Conservation (phyloP, 306 rosid species). For the Hylodesmum podocarpum region DNA sequence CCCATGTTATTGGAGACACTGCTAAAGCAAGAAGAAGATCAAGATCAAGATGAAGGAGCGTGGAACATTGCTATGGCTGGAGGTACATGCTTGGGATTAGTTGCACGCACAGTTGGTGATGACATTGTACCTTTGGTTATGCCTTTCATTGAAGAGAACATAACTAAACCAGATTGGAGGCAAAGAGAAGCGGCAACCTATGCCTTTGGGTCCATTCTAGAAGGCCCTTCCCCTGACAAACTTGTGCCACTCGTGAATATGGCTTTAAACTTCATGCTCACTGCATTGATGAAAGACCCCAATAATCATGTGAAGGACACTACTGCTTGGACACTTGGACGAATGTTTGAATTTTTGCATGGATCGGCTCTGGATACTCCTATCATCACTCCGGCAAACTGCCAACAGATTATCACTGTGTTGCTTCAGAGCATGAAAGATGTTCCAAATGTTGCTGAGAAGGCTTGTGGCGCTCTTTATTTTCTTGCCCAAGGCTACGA, state of each 20-base stretch:
- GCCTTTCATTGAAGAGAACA: slow-evolving; percentile 93
- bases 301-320: slow-evolving; percentile 94
- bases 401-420: slow-evolving; percentile 79
- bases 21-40: slow-evolving; percentile 92
- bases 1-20: slow-evolving; percentile 88
- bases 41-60: slow-evolving; percentile 97
- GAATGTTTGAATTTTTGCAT: slow-evolving; percentile 93
- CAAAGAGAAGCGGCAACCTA: slow-evolving; percentile 95
- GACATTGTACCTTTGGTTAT: slow-evolving; percentile 86
- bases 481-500: slow-evolving; percentile 94
- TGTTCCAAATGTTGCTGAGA: slow-evolving; percentile 96
- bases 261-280: slow-evolving; percentile 79
- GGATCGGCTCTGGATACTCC: slow-evolving; percentile 82
- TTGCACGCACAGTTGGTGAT: slow-evolving; percentile 92
- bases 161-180: slow-evolving; percentile 90
- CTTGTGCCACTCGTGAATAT: slow-evolving; percentile 78
- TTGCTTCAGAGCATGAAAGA: slow-evolving; percentile 90
- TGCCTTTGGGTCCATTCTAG: slow-evolving; percentile 93
- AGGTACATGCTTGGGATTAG: slow-evolving; percentile 92
- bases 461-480: slow-evolving; percentile 94
- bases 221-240: slow-evolving; percentile 92
- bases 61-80: slow-evolving; percentile 99
- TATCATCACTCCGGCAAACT: slow-evolving; percentile 70
- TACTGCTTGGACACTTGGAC: slow-evolving; percentile 96
- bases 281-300: slow-evolving; percentile 75